phyloP scores from a whole-genome alignment of 2,329 filamentous ascomycete species.

The Lanzia echinophila region DNA sequence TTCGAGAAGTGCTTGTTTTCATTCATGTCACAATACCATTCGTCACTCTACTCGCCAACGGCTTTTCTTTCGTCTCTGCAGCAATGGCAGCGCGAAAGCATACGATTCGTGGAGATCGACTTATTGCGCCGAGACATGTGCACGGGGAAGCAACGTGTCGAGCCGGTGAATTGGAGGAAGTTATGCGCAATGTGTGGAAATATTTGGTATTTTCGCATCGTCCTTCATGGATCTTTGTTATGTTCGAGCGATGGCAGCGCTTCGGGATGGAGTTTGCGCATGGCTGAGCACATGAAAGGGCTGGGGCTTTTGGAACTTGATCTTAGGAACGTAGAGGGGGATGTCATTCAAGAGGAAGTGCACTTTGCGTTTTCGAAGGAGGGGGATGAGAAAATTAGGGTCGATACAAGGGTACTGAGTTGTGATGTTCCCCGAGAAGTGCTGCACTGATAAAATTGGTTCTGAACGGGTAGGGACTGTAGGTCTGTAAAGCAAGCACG shows the following conservation, averaged over 20 bases:
- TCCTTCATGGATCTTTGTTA: not conserved
- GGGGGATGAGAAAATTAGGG: not conserved
- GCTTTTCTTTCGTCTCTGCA: not conserved
- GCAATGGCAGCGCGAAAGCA: not conserved
- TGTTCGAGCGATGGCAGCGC: not conserved
- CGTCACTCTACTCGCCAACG: not conserved
- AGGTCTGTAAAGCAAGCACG: not conserved
- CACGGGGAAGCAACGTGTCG: no score
- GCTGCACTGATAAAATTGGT: no score
- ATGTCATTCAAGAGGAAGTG: not conserved
- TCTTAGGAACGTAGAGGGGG: not conserved
- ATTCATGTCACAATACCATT: slow-evolving; percentile 39
- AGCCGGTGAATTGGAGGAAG: no score
- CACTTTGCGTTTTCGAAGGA: not conserved
- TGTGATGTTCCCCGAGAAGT: no score
- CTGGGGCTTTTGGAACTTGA: not conserved
- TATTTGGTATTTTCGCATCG: not conserved
- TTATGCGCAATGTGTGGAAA: no score
- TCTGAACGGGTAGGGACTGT: no score
- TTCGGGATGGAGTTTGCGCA: not conserved
- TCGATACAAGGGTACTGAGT: not conserved
- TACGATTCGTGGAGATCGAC: not conserved
- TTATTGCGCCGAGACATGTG: not conserved
- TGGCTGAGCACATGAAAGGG: not conserved
- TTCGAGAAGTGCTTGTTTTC: slow-evolving; percentile 41